Conservation (phyloP, 306 rosid species). For the Pachyrhizus erosus region DNA sequence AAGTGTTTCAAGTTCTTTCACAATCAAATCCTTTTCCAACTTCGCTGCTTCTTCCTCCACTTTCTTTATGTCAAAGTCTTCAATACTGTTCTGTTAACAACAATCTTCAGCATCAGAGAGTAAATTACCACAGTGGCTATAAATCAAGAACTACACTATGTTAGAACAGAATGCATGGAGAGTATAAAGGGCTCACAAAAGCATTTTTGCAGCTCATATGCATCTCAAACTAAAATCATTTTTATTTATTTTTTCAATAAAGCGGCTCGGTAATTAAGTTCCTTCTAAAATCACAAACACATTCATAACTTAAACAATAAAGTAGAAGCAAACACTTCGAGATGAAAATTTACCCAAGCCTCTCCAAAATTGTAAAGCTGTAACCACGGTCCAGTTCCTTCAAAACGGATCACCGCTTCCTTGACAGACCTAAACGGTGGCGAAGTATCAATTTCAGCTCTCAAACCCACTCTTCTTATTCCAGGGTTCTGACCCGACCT, state of each 20-base stretch:
- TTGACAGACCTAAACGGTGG: conserved; percentile 92
- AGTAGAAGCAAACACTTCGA: background rate
- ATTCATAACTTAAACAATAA: background rate
- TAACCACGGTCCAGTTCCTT: conserved; percentile 78
- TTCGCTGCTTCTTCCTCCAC: conserved; percentile 92
- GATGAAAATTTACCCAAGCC: conserved; percentile 51
- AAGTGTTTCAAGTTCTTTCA: conserved; percentile 93
- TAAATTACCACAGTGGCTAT: conserved; percentile 13
- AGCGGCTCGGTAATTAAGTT: too few relatives aligned
- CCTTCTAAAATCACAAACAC: background rate
- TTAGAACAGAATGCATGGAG: background rate
- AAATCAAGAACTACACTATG: conserved; percentile 4
- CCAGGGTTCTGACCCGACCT: conserved; percentile 50
- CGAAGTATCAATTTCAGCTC: conserved; percentile 91
- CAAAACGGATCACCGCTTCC: conserved; percentile 92
- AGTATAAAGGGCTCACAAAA: too few relatives aligned
- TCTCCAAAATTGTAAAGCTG: conserved; percentile 65
- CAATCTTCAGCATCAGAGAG: conserved; percentile 46
- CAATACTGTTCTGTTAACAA: conserved; percentile 63
- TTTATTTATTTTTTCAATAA: too few relatives aligned
- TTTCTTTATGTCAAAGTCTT: conserved; percentile 82
- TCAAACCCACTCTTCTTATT: conserved; percentile 62
- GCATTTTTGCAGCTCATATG: too few relatives aligned
- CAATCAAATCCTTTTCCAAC: conserved; percentile 95
- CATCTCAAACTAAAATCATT: too few relatives aligned